phyloP scores from a whole-genome alignment of 768 basidiomycete species.

The Trametes gibbosa region DNA sequence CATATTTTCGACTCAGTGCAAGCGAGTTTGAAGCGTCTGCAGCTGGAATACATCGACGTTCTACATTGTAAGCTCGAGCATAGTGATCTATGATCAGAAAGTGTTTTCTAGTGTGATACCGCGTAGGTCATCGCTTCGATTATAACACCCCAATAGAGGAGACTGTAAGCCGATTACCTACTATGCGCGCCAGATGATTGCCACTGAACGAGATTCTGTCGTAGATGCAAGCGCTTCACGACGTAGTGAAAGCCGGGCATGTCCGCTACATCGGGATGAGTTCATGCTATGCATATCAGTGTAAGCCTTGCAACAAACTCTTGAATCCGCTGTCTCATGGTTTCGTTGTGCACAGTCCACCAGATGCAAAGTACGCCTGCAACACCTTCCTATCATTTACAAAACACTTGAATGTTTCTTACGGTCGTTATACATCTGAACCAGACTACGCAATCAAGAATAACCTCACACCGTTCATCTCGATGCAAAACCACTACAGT shows the following conservation, averaged over 20 bases:
- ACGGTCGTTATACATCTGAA: no score
- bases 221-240: conserved; percentile 46
- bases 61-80: conserved; percentile 17
- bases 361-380: conserved; percentile 32
- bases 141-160: conserved; percentile 39
- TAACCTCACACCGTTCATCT: conserved; percentile 51
- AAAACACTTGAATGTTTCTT: background rate
- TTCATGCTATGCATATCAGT: conserved; percentile 38
- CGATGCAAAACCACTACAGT: conserved; percentile 62
- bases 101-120: no score
- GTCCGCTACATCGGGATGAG: conserved; percentile 43
- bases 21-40: conserved; percentile 58
- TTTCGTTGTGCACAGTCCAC: conserved; percentile 28
- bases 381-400: background rate
- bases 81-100: background rate
- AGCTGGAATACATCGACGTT: conserved; percentile 60
- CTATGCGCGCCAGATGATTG: no score
- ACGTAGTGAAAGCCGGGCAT: conserved; percentile 44
- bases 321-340: background rate
- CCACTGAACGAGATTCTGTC: background rate
- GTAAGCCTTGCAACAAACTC: conserved; percentile 13
- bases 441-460: conserved; percentile 43
- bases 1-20: conserved; percentile 73
- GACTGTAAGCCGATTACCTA: conserved; percentile 9
- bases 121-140: conserved; percentile 27